Evolutionary conservation across 225 moss, liverwort and hornwort genomes (phyloP), one percentile per base, ranked within the genome.

Genomic region (Bryum argenteum): DNA sequence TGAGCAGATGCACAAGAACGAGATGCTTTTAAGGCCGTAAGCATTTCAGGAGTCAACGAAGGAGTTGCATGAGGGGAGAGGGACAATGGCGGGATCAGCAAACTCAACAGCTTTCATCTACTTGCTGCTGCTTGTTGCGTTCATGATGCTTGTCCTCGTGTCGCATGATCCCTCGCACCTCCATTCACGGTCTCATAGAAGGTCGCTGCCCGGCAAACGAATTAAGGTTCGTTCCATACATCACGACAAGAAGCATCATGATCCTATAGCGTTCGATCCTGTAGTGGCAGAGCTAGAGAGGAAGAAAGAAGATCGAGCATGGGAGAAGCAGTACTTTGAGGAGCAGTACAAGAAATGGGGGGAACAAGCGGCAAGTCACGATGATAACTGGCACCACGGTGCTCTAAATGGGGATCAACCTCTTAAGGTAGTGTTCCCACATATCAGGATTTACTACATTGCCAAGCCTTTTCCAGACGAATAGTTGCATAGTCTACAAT

Each of bases 271-370:
- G 19, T 93, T 93, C 71, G 92, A 93, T 70, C 92, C 92, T 26
- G 42, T 93, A 43, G 67, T 93, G 54, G 92, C 83, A 61, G 79
- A 83, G 22, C 82, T 84, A 58, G 90, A 90, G 71, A 83, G 83
- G 54, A 79, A 74, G 47, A 87, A 78, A 50, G 89, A 93, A 55
- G 92, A 90, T 66, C 87, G 92, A 69, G 61, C 54, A 62, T 93
- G 92, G 92, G 92, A 93, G 78, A 80, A 83, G 76, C 79, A 90
- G 17, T 81, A 85, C 24, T 89, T 82, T 65, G 80, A 84, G 79
- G 80, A 90, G 28, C 84, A 87, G 57, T 86, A 90, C 47, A 85
- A 78, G 73, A 67, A 80, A 69, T 86, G 86, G 86, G 88, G 75
- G 2, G 82, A 86, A 23, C 56, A 80, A 58, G 79, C 52, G 60